These are phyloP conservation scores for Lindgomyces ingoldianus DNA, from an alignment of 495 filamentous ascomycete species.

Conservation along the genomic window DNA sequence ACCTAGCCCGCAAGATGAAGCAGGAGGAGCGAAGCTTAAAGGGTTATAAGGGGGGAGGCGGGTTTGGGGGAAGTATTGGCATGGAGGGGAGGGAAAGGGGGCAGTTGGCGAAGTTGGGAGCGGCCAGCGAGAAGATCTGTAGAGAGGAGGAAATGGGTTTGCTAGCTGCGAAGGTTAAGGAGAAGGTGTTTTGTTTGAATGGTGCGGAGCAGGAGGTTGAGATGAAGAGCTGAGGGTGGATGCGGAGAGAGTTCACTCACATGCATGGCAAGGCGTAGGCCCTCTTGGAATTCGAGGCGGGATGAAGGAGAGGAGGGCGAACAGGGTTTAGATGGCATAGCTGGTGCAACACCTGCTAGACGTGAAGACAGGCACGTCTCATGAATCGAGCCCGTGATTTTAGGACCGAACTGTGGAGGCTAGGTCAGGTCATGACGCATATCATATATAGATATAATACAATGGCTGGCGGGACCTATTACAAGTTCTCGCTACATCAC, in stretches of 20 bases:
- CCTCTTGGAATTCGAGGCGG: neutral
- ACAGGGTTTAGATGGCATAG: too few relatives aligned
- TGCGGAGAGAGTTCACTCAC: neutral
- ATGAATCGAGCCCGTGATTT: neutral
- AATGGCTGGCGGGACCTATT: neutral
- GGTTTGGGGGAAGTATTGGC: too few relatives aligned
- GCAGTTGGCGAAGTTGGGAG: conserved; percentile 76
- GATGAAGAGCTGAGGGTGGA: conserved; percentile 23
- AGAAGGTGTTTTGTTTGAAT: conserved; percentile 66
- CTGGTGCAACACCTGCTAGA: too few relatives aligned
- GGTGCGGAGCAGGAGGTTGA: conserved; percentile 22
- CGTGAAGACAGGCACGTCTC: too few relatives aligned
- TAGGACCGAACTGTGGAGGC: neutral
- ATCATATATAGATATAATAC: neutral
- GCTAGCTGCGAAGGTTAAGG: conserved; percentile 80
- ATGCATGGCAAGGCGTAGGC: conserved; percentile 33
- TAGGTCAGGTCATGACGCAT: neutral
- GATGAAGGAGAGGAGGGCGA: neutral
- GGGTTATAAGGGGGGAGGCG: conserved; percentile 22
- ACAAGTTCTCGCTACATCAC: neutral
- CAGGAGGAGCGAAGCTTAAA: conserved; percentile 55
- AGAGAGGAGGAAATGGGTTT: conserved; percentile 85
- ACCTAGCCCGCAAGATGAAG: conserved; percentile 77
- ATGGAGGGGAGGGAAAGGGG: conserved; percentile 48
- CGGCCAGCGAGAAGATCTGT: conserved; percentile 76